A percentile compares a stretch with the other conserved stretches of the same genome.
phyloP scores from a whole-genome alignment of 2,329 filamentous ascomycete species.

The Fusarium odoratissimum region DNA sequence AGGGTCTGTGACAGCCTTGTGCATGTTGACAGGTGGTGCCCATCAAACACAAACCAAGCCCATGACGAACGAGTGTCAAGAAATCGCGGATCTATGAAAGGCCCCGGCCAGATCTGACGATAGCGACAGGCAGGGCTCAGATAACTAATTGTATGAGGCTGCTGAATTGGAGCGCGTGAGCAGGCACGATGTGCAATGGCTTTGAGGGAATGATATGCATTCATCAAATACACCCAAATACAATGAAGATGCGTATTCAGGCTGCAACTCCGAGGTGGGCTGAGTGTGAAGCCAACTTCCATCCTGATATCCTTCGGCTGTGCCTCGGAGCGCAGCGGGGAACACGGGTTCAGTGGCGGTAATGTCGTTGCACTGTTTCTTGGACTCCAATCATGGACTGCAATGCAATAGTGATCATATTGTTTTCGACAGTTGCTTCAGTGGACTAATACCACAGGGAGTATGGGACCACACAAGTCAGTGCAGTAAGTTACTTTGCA shows the following conservation, averaged over 20 bases:
- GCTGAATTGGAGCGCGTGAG: conserved; percentile 17
- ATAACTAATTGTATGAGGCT: neutral
- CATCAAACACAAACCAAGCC: conserved; percentile 14
- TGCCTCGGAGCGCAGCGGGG: conserved; percentile 38
- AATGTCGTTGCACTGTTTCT: conserved; percentile 39
- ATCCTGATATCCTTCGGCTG: conserved; percentile 42
- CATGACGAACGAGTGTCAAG: conserved; percentile 15
- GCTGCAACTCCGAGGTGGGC: conserved; percentile 6
- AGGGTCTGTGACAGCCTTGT: conserved; percentile 46
- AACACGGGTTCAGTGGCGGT: conserved; percentile 21
- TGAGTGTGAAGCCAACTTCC: conserved; percentile 17
- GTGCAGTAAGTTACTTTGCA: conserved; percentile 6
- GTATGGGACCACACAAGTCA: conserved; percentile 7
- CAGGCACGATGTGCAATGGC: conserved; percentile 24
- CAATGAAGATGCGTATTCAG: conserved; percentile 7
- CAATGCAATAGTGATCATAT: conserved; percentile 3
- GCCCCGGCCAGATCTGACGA: conserved; percentile 41
- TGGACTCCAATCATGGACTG: conserved; percentile 15
- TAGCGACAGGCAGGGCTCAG: conserved; percentile 16
- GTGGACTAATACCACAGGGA: conserved; percentile 2
- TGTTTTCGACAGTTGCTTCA: conserved; percentile 9
- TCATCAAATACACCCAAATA: conserved; percentile 22
- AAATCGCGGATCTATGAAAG: conserved; percentile 25
- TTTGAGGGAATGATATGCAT: conserved; percentile 20
- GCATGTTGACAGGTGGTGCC: conserved; percentile 37